Base-by-base conservation (phyloP, 345 rosid species). In the Punica granatum region DNA sequence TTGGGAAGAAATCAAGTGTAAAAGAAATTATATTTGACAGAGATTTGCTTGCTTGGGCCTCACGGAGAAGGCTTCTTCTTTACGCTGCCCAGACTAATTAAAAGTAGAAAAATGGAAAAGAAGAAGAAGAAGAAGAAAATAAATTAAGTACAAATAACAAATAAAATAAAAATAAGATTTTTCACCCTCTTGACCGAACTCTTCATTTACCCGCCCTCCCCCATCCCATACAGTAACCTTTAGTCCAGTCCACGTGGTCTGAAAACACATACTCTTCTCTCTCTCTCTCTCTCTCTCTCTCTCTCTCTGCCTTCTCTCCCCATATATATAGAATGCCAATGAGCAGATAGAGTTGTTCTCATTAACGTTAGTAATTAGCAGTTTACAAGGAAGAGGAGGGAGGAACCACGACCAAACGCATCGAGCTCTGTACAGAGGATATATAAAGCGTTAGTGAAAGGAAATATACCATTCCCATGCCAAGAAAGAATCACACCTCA, bases 211-310 rank as follows among this genome's bases (percentile, higher is more conserved):
- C n/a, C n/a, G n/a, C n/a, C n/a, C n/a, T n/a, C n/a, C n/a, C n/a
- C n/a, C n/a, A n/a, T n/a, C n/a, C n/a, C n/a, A n/a, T n/a, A n/a
- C n/a, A n/a, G n/a, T n/a, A n/a, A n/a, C n/a, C n/a, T n/a, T n/a
- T 13, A 31, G 82, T 72, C 76, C 32, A 64, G 60, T 74, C 76
- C 96, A 88, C 92, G 93, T 84, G 93, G 80, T 74, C 68, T 67
- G 84, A 68, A 67, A 66, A 32, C 41, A 46, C 25, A 62, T 62
- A 3, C 31, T 26, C 48, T 42, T 44, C 58, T 66, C 69, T 66
- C 60, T 44, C 68, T 21, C 37, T 46, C 26, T 21, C 60, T 26
- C 60, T 66, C 0, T 66, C 68, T 66, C 69, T 48, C 69, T 49
- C 69, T 54, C 32, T 26, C 33, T 31, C 51, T 1, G 19, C 42